Percentiles rank a stretch among this genome's conserved stretches.
These are phyloP conservation scores for Tylopilus rubrobrunneus DNA, from an alignment of 768 basidiomycete species.

Conservation along the genomic window DNA sequence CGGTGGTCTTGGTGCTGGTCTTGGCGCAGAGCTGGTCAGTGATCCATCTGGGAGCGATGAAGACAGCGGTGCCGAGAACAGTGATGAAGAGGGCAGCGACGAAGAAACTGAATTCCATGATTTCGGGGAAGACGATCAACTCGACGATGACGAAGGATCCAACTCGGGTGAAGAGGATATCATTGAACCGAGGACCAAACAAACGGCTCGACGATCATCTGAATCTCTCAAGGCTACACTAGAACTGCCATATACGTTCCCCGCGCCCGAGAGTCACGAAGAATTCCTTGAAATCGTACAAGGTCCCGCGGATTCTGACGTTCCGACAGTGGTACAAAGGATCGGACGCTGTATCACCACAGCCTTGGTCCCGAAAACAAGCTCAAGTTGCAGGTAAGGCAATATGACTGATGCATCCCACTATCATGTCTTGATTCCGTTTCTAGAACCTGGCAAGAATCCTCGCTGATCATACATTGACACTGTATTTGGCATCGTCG, in stretches of 20 bases:
- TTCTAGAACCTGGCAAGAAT: constrained; percentile 66
- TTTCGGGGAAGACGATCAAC: constrained; percentile 33
- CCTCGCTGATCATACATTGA: constrained; percentile 85
- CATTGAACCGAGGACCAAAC: constrained; percentile 36
- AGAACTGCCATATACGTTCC: constrained; percentile 90
- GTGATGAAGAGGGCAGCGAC: constrained; percentile 24
- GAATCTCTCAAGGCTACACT: constrained; percentile 32
- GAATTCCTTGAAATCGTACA: constrained; percentile 86
- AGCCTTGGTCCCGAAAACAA: constrained; percentile 92
- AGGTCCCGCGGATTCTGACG: constrained; percentile 62
- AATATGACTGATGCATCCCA: not conserved
- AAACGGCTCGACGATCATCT: constrained; percentile 33
- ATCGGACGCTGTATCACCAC: constrained; percentile 90
- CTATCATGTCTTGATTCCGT: not conserved
- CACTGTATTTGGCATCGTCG: constrained; percentile 67
- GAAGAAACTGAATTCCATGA: constrained; percentile 31
- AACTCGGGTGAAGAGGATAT: constrained; percentile 34
- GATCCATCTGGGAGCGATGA: constrained; percentile 32
- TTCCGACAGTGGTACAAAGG: constrained; percentile 81
- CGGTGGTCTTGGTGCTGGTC: constrained; percentile 32
- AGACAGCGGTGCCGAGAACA: constrained; percentile 33
- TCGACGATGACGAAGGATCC: constrained; percentile 36
- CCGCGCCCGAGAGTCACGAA: constrained; percentile 81
- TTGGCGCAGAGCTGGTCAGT: constrained; percentile 40
- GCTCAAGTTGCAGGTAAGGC: constrained; percentile 78